These are phyloP conservation scores for Suhomyces maxii DNA, from an alignment of 1,139 yeast species.

Conservation along the genomic window DNA sequence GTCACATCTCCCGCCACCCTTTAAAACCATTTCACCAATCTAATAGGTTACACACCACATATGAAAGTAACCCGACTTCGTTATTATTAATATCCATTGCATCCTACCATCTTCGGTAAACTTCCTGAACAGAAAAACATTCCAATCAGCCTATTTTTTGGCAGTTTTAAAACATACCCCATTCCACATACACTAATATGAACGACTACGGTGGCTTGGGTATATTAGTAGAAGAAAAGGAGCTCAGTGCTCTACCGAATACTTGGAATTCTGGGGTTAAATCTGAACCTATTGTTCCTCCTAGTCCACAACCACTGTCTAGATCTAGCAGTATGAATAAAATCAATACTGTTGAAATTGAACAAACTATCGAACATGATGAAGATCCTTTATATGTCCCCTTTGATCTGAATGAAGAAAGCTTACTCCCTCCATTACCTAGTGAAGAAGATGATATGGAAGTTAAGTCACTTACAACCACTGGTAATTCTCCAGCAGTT, in stretches of 20 bases:
- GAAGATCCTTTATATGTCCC: not conserved
- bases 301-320: not conserved
- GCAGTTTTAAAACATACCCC: not conserved
- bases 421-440: constrained; percentile 42
- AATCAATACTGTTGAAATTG: not conserved
- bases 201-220: constrained; percentile 18
- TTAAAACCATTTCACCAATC: not conserved
- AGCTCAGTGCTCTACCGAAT: not conserved
- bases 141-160: not conserved
- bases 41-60: not conserved
- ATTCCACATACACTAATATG: constrained; percentile 4
- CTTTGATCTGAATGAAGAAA: not conserved
- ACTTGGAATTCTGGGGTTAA: not conserved
- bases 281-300: not conserved
- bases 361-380: not conserved
- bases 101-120: not conserved
- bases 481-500: constrained; percentile 24
- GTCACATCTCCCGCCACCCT: not conserved
- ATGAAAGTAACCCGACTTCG: not conserved
- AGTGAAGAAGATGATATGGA: constrained; percentile 18
- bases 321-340: not conserved
- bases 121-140: not conserved
- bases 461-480: constrained; percentile 4
- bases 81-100: not conserved
- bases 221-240: constrained; percentile 17